Evolutionary conservation across 345 rosid species (phyloP).

Genomic region (Salix dunnii): DNA sequence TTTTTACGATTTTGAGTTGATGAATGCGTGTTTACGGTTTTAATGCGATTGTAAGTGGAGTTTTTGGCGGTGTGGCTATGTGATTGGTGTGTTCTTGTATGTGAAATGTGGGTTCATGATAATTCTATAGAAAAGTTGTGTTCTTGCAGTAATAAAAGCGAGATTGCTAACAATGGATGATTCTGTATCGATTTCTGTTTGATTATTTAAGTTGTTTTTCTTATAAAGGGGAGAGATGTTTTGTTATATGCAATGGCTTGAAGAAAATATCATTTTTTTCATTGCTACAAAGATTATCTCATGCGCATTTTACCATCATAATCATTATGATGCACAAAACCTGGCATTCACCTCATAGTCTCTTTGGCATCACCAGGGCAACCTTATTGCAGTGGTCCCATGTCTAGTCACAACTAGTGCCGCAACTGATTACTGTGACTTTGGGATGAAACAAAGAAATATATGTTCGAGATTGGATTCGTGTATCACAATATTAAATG

Average conservation of each 20-base stretch:
- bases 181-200: not conserved
- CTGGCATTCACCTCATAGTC: too few relatives aligned
- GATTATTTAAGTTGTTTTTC: not conserved
- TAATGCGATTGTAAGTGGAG: not conserved
- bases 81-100: not conserved
- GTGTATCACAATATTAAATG: not conserved
- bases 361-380: too few relatives aligned
- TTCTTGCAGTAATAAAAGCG: not conserved
- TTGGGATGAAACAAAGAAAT: too few relatives aligned
- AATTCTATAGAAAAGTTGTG: not conserved
- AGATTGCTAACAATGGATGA: not conserved
- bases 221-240: too few relatives aligned
- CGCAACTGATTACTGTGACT: too few relatives aligned
- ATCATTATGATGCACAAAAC: too few relatives aligned
- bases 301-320: too few relatives aligned
- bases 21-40: not conserved
- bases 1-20: not conserved
- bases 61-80: not conserved
- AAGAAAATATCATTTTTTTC: too few relatives aligned
- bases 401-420: too few relatives aligned
- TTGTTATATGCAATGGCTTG: too few relatives aligned
- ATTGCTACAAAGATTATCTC: too few relatives aligned
- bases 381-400: too few relatives aligned
- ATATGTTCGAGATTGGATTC: not conserved
- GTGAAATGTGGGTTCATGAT: not conserved